Percentiles rank a stretch among this genome's conserved stretches.
phyloP scores from a whole-genome alignment of 768 basidiomycete genomes.

The Termitomyces sp. region DNA sequence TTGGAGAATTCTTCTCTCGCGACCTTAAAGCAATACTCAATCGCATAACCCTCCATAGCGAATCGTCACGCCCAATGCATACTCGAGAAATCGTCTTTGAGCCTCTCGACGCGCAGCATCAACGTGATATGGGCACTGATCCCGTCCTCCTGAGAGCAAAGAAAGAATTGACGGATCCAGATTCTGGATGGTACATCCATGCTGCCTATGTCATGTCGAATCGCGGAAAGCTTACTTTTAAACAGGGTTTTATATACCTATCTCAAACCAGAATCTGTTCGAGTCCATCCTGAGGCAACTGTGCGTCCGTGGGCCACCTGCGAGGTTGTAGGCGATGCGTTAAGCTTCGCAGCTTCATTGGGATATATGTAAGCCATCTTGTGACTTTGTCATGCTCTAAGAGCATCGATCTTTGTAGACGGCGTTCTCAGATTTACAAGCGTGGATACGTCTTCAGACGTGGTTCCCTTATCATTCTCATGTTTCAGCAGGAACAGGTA shows the following conservation, averaged over 20 bases:
- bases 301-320: slow-evolving; percentile 83
- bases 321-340: slow-evolving; percentile 74
- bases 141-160: slow-evolving; percentile 69
- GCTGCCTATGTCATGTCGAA: background rate
- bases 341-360: slow-evolving; percentile 76
- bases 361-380: slow-evolving; percentile 60
- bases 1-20: slow-evolving; percentile 75
- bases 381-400: slow-evolving; percentile 1
- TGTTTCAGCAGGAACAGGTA: slow-evolving; percentile 87
- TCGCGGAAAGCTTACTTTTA: background rate
- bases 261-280: slow-evolving; percentile 79
- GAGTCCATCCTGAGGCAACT: slow-evolving; percentile 82
- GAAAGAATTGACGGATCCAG: slow-evolving; percentile 65
- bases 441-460: slow-evolving; percentile 75
- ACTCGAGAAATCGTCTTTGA: slow-evolving; percentile 80
- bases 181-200: slow-evolving; percentile 58
- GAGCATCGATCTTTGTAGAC: slow-evolving; percentile 30
- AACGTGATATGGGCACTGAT: slow-evolving; percentile 60
- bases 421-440: slow-evolving; percentile 77
- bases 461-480: slow-evolving; percentile 68
- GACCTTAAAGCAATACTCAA: slow-evolving; percentile 78
- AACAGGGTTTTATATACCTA: slow-evolving; percentile 77
- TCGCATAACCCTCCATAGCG: slow-evolving; percentile 77
- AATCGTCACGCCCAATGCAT: slow-evolving; percentile 72
- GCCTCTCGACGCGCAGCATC: slow-evolving; percentile 63